Percentiles rank a stretch among this genome's conserved stretches.
These are phyloP conservation scores for Murraya koenigii DNA, from an alignment of 345 rosid genomes.

Conservation along the genomic window DNA sequence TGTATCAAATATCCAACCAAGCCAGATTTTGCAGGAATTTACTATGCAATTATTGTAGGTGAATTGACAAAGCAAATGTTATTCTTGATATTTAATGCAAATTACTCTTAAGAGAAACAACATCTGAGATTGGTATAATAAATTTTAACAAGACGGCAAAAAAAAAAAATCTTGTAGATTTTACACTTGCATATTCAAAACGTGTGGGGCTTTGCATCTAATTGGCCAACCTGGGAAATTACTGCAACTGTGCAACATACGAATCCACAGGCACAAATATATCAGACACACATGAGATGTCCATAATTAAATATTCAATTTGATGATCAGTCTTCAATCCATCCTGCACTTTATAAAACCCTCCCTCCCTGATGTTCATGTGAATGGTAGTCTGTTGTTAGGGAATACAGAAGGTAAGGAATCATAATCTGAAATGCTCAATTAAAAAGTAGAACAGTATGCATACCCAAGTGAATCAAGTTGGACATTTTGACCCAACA, in stretches of 20 bases:
- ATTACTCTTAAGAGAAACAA: neutral
- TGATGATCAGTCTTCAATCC: constrained; percentile 9
- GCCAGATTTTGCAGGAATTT: neutral
- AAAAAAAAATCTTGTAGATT: neutral
- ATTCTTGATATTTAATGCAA: neutral
- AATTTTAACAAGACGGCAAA: neutral
- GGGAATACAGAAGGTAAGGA: neutral
- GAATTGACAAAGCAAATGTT: neutral
- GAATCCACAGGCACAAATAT: neutral
- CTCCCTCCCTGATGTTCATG: constrained; percentile 9
- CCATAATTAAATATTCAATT: neutral
- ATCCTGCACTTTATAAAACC: neutral
- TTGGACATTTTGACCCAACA: neutral
- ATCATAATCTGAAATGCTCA: neutral
- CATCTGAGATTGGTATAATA: neutral
- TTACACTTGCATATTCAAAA: neutral
- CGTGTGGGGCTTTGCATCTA: neutral
- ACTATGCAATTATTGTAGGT: neutral
- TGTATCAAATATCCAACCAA: neutral
- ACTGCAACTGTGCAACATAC: neutral
- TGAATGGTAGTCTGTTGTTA: neutral
- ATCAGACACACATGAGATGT: neutral
- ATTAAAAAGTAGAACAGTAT: neutral
- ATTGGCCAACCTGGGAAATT: neutral
- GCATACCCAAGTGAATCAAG: neutral